phyloP scores from a whole-genome alignment of 164 flowering plant species.

The Magnolia changhungtana region DNA sequence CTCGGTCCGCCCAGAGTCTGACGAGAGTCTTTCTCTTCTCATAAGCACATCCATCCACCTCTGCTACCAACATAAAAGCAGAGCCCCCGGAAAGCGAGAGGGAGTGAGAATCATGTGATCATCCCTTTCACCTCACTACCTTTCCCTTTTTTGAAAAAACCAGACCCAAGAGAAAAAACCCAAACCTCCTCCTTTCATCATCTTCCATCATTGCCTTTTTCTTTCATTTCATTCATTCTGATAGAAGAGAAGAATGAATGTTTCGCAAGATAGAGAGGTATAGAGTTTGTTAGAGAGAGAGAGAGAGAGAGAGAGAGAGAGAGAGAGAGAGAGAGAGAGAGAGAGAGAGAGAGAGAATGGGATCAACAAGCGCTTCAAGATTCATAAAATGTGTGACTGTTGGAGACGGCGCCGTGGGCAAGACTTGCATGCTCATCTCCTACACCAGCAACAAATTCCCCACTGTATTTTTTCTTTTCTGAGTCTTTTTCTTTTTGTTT shows the following conservation, averaged over 20 bases:
- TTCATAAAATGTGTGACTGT: conserved; percentile 97
- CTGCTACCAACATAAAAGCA: neutral
- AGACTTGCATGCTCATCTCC: conserved; percentile 96
- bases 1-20: neutral
- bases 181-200: conserved; percentile 3
- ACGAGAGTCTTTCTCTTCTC: neutral
- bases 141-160: neutral
- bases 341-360: conserved; percentile 41
- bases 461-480: conserved; percentile 45
- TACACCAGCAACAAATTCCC: conserved; percentile 97
- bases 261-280: neutral
- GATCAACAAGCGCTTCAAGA: conserved; percentile 69
- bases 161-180: neutral
- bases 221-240: conserved; percentile 7
- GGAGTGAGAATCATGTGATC: conserved; percentile 76
- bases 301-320: conserved; percentile 7
- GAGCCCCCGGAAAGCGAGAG: neutral
- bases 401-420: conserved; percentile 97
- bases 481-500: conserved; percentile 29
- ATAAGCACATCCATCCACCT: neutral
- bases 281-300: neutral
- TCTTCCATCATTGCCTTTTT: conserved; percentile 1
- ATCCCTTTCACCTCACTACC: conserved; percentile 11
- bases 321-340: neutral
- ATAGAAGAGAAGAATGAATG: neutral